Conservation (phyloP, 1,284 basidiomycete genomes). For the Fomes fomentarius region DNA sequence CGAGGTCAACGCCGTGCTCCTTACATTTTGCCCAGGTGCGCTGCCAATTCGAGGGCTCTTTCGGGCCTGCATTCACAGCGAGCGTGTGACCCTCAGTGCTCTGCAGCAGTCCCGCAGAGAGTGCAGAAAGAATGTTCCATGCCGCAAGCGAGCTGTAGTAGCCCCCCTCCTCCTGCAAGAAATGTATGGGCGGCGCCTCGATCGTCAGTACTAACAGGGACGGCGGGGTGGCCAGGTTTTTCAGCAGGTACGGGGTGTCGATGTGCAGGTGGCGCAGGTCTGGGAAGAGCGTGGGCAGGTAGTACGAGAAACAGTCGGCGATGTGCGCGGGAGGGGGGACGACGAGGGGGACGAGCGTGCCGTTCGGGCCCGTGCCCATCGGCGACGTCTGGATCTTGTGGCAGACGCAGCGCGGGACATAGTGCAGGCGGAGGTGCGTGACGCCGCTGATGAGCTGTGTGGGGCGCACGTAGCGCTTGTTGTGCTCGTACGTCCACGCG, state of each 20-base stretch:
- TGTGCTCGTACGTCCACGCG: constrained; percentile 20
- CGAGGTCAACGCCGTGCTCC: constrained; percentile 12
- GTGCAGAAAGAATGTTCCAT: constrained; percentile 21
- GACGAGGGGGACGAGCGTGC: neutral
- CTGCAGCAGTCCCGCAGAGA: constrained; percentile 9
- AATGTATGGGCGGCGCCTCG: constrained; percentile 17
- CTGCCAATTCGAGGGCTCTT: constrained; percentile 8
- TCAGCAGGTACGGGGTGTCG: constrained; percentile 18
- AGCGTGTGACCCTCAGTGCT: constrained; percentile 2
- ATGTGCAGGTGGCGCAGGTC: constrained; percentile 18
- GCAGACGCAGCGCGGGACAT: constrained; percentile 22
- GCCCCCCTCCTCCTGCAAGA: neutral
- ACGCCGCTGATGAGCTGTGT: constrained; percentile 6
- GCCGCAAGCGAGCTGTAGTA: constrained; percentile 13
- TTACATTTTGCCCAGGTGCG: constrained; percentile 7
- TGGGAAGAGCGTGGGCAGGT: constrained; percentile 17
- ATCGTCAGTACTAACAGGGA: constrained; percentile 8
- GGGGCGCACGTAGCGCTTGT: constrained; percentile 15
- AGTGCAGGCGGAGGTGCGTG: constrained; percentile 18
- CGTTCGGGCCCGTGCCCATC: neutral
- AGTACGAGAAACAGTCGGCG: constrained; percentile 16
- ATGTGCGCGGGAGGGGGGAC: neutral
- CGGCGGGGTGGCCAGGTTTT: constrained; percentile 7
- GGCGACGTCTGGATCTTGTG: constrained; percentile 5
- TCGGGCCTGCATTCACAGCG: constrained; percentile 13